A percentile compares a stretch with the other conserved stretches of the same genome.
These are phyloP conservation scores for Fagus sylvatica DNA, from an alignment of 306 rosid species.

Conservation along the genomic window DNA sequence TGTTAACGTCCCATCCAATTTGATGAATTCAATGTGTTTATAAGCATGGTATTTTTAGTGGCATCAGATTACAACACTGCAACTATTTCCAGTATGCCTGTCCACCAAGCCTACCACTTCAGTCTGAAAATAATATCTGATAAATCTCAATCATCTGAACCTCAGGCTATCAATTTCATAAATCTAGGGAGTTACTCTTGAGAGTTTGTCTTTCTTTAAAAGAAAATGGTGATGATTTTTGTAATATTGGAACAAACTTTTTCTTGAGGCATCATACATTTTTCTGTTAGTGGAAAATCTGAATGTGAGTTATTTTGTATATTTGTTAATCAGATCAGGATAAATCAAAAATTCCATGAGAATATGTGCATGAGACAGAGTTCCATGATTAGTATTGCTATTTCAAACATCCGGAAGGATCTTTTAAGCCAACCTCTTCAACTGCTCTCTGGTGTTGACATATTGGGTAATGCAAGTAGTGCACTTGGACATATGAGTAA, in stretches of 20 bases:
- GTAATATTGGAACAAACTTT: background rate
- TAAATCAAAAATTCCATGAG: conserved; percentile 83
- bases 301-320: background rate
- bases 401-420: conserved; percentile 85
- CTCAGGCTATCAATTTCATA: conserved; percentile 1
- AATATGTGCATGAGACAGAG: conserved; percentile 91
- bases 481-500: conserved; percentile 99
- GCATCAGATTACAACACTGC: background rate
- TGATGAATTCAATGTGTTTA: background rate
- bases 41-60: background rate
- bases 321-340: conserved; percentile 65
- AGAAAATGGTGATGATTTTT: background rate
- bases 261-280: background rate
- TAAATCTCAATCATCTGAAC: background rate
- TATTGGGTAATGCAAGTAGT: conserved; percentile 98
- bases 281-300: background rate
- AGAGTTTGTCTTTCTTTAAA: background rate
- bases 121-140: background rate
- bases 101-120: background rate
- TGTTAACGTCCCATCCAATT: background rate
- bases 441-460: conserved; percentile 94
- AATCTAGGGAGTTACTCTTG: conserved; percentile 5
- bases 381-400: conserved; percentile 87
- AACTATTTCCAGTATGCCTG: conserved; percentile 1
- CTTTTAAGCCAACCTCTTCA: conserved; percentile 96